Base-by-base conservation (phyloP, 202 grass and related monocot genomes). In the Sporobolus alterniflorus region DNA sequence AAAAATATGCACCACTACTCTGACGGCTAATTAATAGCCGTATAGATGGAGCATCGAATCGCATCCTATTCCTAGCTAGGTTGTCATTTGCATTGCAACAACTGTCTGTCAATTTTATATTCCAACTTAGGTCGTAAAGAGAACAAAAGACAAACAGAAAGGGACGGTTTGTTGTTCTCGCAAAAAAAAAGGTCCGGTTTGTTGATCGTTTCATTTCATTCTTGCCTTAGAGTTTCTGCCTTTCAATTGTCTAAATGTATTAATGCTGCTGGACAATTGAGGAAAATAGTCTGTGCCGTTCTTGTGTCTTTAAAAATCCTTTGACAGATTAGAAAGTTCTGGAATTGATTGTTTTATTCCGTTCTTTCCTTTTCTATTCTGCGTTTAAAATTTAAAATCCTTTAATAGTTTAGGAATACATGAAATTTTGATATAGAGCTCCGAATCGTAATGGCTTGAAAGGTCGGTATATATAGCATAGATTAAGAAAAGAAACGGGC, bases 401-500 rank as follows among this genome's bases (percentile, higher is more conserved):
- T n/a, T n/a, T n/a, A n/a, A n/a, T n/a, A n/a, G n/a, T n/a, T n/a
- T n/a, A n/a, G n/a, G n/a, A n/a, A n/a, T n/a, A n/a, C n/a, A n/a
- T 57, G 9, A 17, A 33, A 17, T 11, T n/a, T 10, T 18, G 40
- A 61, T 43, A 17, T 9, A 67, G 46, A 29, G 4, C 28, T 29
- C 13, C 17, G n/a, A 22, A 47, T 13, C 15, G 14, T 48, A 39
- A 25, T 64, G 13, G 43, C 36, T 28, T 36, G 29, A 36, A 50
- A 50, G 43, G 43, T 51, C 31, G 16, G 28, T 40, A n/a, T n/a
- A n/a, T n/a, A n/a, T n/a, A 52, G 33, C 33, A 68, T 41, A 8
- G 24, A 56, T 42, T 40, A 29, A 69, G 64, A 80, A 80, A 69
- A n/a, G n/a, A 49, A 80, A 69, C 64, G 77, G 77, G 57, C 34